Base-by-base conservation (phyloP, 805 yeast species). In the Tetrapisispora nanseiensis region DNA sequence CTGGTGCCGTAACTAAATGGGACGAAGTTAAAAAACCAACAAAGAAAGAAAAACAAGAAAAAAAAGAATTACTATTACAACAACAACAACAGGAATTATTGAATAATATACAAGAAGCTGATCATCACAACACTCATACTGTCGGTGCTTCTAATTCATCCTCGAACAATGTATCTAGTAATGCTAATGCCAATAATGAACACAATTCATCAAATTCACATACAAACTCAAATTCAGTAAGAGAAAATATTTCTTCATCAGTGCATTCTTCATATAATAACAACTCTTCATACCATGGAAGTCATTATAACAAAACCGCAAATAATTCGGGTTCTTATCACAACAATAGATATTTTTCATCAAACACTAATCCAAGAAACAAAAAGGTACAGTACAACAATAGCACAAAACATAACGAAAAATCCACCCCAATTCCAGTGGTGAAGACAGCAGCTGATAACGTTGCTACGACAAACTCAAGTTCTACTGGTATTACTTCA, bases 1-100 rank as follows among this genome's bases (percentile, higher is more conserved):
- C 86, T 47, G 95, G 95, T 51, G 82, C 83, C 55, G 94, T 86
- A 30, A 74, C 82, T 51, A 86, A 83, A 65, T 90, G 97, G 96
- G 97, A 86, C 59, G 92, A 89, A 54, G 95, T 86, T 49, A 80
- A 80, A 64, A 83, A 70, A 54, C 72, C 72, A 23, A 55, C 74
- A 36, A 82, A 80, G 62, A 75, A 74, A 72, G 66, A 76, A 63
- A 68, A 69, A 59, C 60, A 68, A 66, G 66, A 54, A 39, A 48
- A 51, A 39, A 45, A 48, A 35, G 55, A 55, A 39, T 52, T 51
- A 40, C 41, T 34, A 37, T 33, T 40, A 21, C 37, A 32, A 19
- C 50, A 46, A 27, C 55, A 50, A 30, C 48, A 51, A 36, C 52
- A 51, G 33, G 47, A 40, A 37, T 42, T 32, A 34, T 32, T 35